These are phyloP conservation scores for Eimeria acervulina DNA, from an alignment of 169 alveolate species.

Conservation along the genomic window DNA sequence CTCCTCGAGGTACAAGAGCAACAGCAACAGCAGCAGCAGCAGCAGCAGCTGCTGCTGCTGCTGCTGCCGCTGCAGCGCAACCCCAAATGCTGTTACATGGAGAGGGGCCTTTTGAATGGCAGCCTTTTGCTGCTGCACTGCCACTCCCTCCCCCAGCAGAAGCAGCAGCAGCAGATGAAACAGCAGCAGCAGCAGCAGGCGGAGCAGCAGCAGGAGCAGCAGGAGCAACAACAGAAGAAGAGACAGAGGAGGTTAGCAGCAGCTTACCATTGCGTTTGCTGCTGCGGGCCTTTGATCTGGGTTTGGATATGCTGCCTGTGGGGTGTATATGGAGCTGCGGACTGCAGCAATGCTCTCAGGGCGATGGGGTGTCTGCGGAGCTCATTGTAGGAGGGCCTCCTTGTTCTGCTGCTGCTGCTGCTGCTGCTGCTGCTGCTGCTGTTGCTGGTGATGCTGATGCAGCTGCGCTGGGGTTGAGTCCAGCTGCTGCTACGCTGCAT, in stretches of 20 bases:
- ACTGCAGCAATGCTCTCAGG: neutral
- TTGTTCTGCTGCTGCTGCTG: too few species aligned
- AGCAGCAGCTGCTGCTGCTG: constrained; percentile 53
- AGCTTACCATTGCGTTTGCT: neutral
- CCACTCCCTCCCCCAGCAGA: constrained; percentile 4
- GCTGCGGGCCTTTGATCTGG: neutral
- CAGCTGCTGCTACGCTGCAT: constrained; percentile 34
- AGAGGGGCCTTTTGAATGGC: neutral
- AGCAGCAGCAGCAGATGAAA: constrained; percentile 5
- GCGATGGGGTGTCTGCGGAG: neutral
- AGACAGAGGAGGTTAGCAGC: neutral
- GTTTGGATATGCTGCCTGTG: neutral
- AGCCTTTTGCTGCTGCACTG: constrained; percentile 12
- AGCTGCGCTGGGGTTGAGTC: too few species aligned
- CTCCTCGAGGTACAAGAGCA: neutral
- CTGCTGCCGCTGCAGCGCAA: constrained; percentile 38
- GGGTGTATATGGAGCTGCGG: constrained; percentile 65
- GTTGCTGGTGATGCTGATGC: neutral
- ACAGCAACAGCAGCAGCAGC: constrained; percentile 33
- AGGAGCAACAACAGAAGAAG: constrained; percentile 13
- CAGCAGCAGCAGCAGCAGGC: neutral
- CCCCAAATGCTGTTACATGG: constrained; percentile 13
- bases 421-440: too few species aligned
- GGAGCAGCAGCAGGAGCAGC: constrained; percentile 38
- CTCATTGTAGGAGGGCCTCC: too few species aligned